Evolutionary conservation across 257 asterid species (phyloP), one percentile per base, ranked within the genome.

Genomic region (Eustoma russellianum): DNA sequence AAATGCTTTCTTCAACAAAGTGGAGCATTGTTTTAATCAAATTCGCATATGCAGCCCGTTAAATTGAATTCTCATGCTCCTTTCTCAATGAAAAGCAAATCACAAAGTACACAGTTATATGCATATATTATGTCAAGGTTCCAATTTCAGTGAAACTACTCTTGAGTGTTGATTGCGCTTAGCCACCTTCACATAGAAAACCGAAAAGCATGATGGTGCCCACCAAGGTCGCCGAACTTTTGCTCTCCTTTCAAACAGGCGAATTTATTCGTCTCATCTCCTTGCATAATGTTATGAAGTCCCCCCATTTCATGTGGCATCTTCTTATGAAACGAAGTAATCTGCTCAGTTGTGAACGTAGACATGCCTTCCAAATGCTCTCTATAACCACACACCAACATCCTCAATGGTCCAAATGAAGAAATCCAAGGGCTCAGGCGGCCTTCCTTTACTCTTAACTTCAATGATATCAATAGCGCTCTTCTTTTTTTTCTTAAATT

Each of bases 291-390:
- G 90, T 91, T 67, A 91, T 91, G 63, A 91, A 91, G 69, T 91
- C 98, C 40, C 98, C 98, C 98, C 98, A 91, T 74, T 87, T 91
- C 98, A 91, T 80, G 82, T 87, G 98, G 78, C 98, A 91, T 75
- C 83, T 81, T 80, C 98, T 81, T 72, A 91, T 91, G 80, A 91
- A 91, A 62, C 98, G 84, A 43, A 91, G 97, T 67, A 91, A n/a
- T 91, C 79, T 91, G 98, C 66, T 91, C 96, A 55, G 98, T 87
- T 15, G 98, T 87, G 68, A 91, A 91, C 94, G 80, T 84, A 0
- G 98, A 87, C 98, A 91, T 75, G 59, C 98, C 98, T 70, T 91
- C 98, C 83, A 91, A 73, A 70, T 82, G 84, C 71, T 87, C 98
- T 63, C 98, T 96, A 69, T 87, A n/a, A n/a, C 87, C 41, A 91